phyloP scores from a whole-genome alignment of 202 grass and related monocot genomes.

The Panicum virgatum region DNA sequence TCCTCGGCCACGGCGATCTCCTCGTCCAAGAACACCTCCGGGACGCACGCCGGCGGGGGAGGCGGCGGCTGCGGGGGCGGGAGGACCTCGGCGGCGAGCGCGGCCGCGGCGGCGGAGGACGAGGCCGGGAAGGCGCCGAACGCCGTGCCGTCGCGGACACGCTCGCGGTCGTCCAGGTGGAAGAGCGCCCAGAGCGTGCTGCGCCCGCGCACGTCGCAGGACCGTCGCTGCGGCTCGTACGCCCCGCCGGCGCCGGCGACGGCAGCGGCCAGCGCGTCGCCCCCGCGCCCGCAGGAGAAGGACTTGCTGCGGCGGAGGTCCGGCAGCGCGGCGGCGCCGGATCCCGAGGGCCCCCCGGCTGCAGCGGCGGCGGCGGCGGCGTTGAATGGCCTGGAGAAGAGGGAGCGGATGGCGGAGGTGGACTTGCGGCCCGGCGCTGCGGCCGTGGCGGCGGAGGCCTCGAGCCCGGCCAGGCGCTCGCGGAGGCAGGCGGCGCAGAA shows the following conservation, averaged over 20 bases:
- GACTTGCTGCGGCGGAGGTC: conserved; percentile 84
- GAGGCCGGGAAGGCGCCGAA: conserved; percentile 62
- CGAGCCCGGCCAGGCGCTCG: conserved; percentile 83
- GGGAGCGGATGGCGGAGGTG: conserved; percentile 87
- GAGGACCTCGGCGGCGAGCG: conserved; percentile 40
- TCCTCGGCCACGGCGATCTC: conserved; percentile 48
- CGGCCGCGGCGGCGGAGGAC: conserved; percentile 55
- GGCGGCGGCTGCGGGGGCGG: neutral
- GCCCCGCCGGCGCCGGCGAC: neutral
- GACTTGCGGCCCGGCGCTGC: conserved; percentile 70
- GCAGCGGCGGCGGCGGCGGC: neutral
- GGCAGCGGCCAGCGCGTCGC: conserved; percentile 35
- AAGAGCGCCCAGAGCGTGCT: conserved; percentile 90
- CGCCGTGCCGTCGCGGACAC: conserved; percentile 55
- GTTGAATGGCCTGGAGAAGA: conserved; percentile 64
- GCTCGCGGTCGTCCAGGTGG: conserved; percentile 82
- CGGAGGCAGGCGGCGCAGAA: conserved; percentile 96
- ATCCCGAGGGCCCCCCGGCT: neutral
- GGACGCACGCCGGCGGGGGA: conserved; percentile 12
- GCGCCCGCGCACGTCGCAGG: conserved; percentile 85
- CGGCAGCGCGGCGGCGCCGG: conserved; percentile 27
- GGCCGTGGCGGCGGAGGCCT: conserved; percentile 26
- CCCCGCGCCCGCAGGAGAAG: conserved; percentile 70
- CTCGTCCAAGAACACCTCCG: conserved; percentile 57
- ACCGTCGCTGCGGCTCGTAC: conserved; percentile 73